A percentile compares a stretch with the other conserved stretches of the same genome.
phyloP scores from a whole-genome alignment of 129 eudicot genomes.

The Solidago caesia region DNA sequence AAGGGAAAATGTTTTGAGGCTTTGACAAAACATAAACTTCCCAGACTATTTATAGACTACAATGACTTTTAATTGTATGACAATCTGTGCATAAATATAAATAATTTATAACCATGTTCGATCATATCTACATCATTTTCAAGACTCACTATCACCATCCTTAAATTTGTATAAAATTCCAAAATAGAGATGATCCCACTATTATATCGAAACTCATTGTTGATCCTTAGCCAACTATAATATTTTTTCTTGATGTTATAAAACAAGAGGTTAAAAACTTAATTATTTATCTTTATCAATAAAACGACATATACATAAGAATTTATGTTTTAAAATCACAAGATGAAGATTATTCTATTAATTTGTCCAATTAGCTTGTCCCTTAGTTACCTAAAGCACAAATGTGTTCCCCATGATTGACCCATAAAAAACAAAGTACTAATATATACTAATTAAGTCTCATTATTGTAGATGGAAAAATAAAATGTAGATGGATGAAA shows the following conservation, averaged over 20 bases:
- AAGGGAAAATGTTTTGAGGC: neutral
- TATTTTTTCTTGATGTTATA: no score
- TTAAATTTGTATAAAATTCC: neutral
- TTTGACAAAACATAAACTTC: neutral
- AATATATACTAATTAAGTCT: neutral
- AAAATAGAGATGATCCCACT: neutral
- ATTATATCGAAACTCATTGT: neutral
- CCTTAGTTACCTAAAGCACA: constrained; percentile 11
- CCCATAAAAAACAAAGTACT: no score
- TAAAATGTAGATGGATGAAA: neutral
- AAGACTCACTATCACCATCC: neutral
- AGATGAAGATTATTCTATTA: neutral
- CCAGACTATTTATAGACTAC: neutral
- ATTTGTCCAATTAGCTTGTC: constrained; percentile 17
- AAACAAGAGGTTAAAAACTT: neutral
- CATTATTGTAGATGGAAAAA: neutral
- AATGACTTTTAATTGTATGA: neutral
- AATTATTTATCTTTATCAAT: neutral
- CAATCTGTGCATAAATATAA: neutral
- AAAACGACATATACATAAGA: neutral
- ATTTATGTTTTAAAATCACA: no score
- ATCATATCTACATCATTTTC: neutral
- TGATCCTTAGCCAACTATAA: no score
- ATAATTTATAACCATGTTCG: neutral
- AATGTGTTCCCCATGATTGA: neutral